These are phyloP conservation scores for Pholiota conissans DNA, from an alignment of 768 basidiomycete genomes.

Conservation along the genomic window DNA sequence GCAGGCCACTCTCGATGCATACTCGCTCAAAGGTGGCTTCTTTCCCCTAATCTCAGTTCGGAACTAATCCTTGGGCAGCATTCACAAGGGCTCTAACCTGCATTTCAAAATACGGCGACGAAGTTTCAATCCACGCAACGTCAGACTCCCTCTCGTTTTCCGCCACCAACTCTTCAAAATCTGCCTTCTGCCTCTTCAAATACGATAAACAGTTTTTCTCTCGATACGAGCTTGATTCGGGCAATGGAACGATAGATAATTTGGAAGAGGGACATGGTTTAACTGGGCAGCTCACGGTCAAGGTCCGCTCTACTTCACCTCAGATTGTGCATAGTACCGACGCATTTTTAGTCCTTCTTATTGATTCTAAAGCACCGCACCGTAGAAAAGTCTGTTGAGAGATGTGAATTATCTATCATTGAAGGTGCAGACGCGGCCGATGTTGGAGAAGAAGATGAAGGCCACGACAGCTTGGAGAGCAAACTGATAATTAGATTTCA, in stretches of 20 bases:
- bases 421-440: conserved; percentile 38
- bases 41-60: conserved; percentile 6
- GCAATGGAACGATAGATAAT: conserved; percentile 16
- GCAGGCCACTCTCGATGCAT: conserved; percentile 68
- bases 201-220: conserved; percentile 71
- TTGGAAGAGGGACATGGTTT: conserved; percentile 43
- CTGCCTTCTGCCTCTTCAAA: conserved; percentile 80
- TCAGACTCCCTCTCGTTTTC: conserved; percentile 62
- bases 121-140: conserved; percentile 68
- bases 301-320: conserved; percentile 40
- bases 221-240: conserved; percentile 49
- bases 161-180: conserved; percentile 76
- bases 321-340: conserved; percentile 4
- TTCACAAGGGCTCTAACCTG: conserved; percentile 76
- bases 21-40: conserved; percentile 48
- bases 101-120: conserved; percentile 81
- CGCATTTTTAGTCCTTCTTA: conserved; percentile 52
- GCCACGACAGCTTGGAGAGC: conserved; percentile 58
- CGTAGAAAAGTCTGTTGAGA: conserved; percentile 75
- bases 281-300: conserved; percentile 68
- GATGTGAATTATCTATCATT: conserved; percentile 71
- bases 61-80: conserved; percentile 40
- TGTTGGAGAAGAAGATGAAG: conserved; percentile 42
- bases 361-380: conserved; percentile 74
- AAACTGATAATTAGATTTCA: conserved; percentile 70